Base-by-base conservation (phyloP, 108 stramenopile species). In the Stephanodiscus minutulus region DNA sequence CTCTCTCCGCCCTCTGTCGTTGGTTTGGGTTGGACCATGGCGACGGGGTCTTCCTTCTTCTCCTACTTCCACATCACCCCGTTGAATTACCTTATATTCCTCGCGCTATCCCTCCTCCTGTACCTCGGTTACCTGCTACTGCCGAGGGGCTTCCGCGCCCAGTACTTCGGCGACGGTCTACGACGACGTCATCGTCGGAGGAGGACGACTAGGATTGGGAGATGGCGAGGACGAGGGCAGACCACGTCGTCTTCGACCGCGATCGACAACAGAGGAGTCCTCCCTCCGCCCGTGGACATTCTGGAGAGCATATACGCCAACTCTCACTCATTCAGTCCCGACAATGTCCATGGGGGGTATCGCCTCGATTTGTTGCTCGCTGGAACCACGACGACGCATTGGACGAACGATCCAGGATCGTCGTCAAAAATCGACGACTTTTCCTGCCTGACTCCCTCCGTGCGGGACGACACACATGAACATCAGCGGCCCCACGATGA, bases 21-120 rank as follows among this genome's bases (percentile, higher is more conserved):
- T n/a, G n/a, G n/a, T n/a, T n/a, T n/a, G n/a, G 15, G 2, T 2
- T 13, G 13, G 52, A 53, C 52, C 52, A 53, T 53, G 52, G 4
- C 52, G 25, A 27, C 52, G 52, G 20, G 12, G 25, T 53, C 22
- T 5, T 24, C 22, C 1, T 27, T 53, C 52, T 8, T 25, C 52
- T 12, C 18, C 65, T 58, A 71, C 22, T 31, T 25, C 31, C 20
- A 24, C 6, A 66, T 66, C 7, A 52, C 73, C 7, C 73, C 65
- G 48, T 28, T 66, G 33, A 35, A 37, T 37, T 74, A 74, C 33
- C 65, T 74, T 24, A 10, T 66, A 58, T 66, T 74, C 55, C 66
- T 74, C 37, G 52, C 66, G 4, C n/a, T 24, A 37, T 50, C 29
- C 56, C 57, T 74, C n/a, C 1, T 50, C 12, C 44, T 74, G 25